A percentile compares a stretch with the other conserved stretches of the same genome.
These are phyloP conservation scores for Xylaria sp. DNA, from an alignment of 495 filamentous ascomycete genomes.

Conservation along the genomic window DNA sequence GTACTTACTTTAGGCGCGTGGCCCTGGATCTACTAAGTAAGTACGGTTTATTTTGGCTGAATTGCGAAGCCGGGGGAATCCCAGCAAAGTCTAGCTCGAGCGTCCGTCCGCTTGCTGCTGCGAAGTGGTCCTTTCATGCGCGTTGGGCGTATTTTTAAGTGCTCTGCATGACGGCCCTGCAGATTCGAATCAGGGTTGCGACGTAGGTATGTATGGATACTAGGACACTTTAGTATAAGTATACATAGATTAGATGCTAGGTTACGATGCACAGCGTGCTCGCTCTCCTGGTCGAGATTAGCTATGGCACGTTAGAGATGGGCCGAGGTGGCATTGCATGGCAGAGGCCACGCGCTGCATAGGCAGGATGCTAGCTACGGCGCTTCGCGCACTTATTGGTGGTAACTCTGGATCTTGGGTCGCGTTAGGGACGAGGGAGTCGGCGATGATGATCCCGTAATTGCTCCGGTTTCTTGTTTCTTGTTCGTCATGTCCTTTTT, in stretches of 20 bases:
- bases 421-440: neutral
- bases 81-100: slow-evolving; percentile 2
- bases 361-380: neutral
- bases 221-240: too few relatives aligned
- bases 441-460: neutral
- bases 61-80: neutral
- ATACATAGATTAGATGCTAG: too few relatives aligned
- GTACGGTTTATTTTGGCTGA: neutral
- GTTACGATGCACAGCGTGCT: too few relatives aligned
- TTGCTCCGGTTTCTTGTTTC: neutral
- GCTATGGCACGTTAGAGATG: neutral
- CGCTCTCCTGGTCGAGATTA: neutral
- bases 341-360: neutral
- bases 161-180: slow-evolving; percentile 13
- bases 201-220: too few relatives aligned
- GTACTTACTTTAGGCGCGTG: too few relatives aligned
- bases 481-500: neutral
- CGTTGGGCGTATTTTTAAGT: neutral
- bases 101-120: neutral
- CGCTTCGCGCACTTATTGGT: neutral
- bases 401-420: too few relatives aligned
- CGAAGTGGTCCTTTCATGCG: neutral
- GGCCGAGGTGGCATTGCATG: neutral
- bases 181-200: neutral
- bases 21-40: neutral